These are phyloP conservation scores for Globisporangium megalacanthum DNA, from an alignment of 352 stramenopile species.

Conservation along the genomic window DNA sequence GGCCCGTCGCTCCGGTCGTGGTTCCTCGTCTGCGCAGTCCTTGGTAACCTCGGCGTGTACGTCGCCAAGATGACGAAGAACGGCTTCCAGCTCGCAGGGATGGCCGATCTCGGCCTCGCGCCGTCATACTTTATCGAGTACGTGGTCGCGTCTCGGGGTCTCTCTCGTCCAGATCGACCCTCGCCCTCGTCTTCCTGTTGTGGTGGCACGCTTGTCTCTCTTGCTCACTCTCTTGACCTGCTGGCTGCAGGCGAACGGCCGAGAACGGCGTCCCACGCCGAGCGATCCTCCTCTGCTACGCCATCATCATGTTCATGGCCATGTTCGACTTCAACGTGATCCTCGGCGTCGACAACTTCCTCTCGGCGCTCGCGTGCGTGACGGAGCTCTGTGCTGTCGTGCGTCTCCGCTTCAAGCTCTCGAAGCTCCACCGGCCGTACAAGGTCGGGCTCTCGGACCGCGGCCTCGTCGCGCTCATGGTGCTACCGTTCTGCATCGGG, in stretches of 20 bases:
- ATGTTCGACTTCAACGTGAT: constrained; percentile 87
- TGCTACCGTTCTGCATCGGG: constrained; percentile 50
- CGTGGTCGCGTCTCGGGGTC: constrained; percentile 8
- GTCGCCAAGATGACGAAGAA: constrained; percentile 82
- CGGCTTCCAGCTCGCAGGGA: constrained; percentile 72
- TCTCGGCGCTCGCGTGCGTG: constrained; percentile 87
- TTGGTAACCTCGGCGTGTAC: constrained; percentile 78
- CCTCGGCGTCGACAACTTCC: constrained; percentile 91
- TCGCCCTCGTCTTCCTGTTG: constrained; percentile 32
- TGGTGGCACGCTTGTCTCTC: background rate
- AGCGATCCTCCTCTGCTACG: constrained; percentile 81
- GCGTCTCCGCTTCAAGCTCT: constrained; percentile 75
- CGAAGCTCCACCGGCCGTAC: constrained; percentile 73
- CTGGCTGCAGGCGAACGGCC: constrained; percentile 29
- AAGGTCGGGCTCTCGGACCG: constrained; percentile 61
- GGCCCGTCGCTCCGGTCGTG: constrained; percentile 69
- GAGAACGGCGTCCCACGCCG: constrained; percentile 50
- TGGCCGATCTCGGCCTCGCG: constrained; percentile 76
- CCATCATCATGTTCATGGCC: constrained; percentile 84
- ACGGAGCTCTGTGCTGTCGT: constrained; percentile 91
- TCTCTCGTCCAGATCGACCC: too few relatives aligned
- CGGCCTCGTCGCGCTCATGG: constrained; percentile 36
- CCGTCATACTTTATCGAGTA: constrained; percentile 75
- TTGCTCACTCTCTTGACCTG: background rate
- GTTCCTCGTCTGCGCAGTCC: constrained; percentile 70